Evolutionary conservation across 371 early-diverging fungal species (phyloP), one percentile per base, ranked within the genome.

Genomic region (Mucor circinelloides): DNA sequence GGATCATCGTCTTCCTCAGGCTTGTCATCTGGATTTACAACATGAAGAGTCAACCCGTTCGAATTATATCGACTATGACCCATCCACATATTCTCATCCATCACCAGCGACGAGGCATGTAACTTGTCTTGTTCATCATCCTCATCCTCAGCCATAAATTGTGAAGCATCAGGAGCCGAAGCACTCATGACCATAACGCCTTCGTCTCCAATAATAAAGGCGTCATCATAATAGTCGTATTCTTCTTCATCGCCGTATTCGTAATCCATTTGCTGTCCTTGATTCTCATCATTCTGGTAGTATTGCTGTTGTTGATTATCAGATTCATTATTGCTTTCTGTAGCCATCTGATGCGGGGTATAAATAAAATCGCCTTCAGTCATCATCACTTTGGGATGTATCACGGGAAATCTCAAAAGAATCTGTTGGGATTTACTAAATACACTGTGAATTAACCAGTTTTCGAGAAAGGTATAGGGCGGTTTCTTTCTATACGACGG

Each of bases 391-490:
- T 64, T 72, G 13, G 83, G 79, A 25, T 71, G 69, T 28, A 74
- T 69, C 28, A 71, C 63, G 7, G 78, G 78, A 44, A 82, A 73
- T 27, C 80, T 74, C 6, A 82, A 57, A 17, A 82, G 42, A 25
- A 80, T 75, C 52, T 82, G 78, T 58, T 82, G 83, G 31, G 83
- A 82, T 73, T 82, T 82, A 69, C 79, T 82, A 52, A 80, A 82
- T 64, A 82, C 75, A 50, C 74, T 73, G 59, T 80, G 83, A 17
- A 83, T 70, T 1, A 77, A 50, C 79, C 77, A 83, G n/a, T 73
- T 83, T 60, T 80, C 78, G 30, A 79, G 62, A 61, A 83, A 77
- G 9, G 73, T 74, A 54, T 82, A 82, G 21, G 78, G 70, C 21
- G 79, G 67, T 55, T 68, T 68, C 46, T 78, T 73, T 44, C 78